These are phyloP conservation scores for Fusarium stilboides DNA, from an alignment of 2,329 filamentous ascomycete species.

Conservation along the genomic window DNA sequence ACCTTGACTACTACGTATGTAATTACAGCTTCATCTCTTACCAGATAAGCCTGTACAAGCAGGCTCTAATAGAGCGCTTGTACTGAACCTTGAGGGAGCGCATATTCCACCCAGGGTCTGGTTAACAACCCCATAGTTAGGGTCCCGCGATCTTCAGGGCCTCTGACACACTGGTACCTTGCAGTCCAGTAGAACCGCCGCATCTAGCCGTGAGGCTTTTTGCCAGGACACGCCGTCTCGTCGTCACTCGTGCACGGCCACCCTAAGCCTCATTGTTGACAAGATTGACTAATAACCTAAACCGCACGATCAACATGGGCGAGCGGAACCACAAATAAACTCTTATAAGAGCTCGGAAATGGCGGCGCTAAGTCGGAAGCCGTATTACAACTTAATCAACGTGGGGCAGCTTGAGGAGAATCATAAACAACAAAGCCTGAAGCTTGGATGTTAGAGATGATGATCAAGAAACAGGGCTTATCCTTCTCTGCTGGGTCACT, in stretches of 20 bases:
- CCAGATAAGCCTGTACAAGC: constrained; percentile 28
- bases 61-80: constrained; percentile 20
- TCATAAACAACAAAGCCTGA: constrained; percentile 7
- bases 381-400: constrained; percentile 28
- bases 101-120: constrained; percentile 7
- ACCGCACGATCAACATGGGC: constrained; percentile 3
- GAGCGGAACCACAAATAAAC: constrained; percentile 21
- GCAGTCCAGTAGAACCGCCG: constrained; percentile 32
- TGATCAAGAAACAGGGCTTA: constrained; percentile 4
- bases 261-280: constrained; percentile 36
- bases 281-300: constrained; percentile 11
- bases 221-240: constrained; percentile 16
- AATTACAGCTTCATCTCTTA: constrained; percentile 15
- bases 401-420: constrained; percentile 35
- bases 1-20: constrained; percentile 8
- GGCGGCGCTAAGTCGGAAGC: constrained; percentile 43
- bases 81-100: constrained; percentile 13
- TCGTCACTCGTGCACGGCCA: constrained; percentile 32
- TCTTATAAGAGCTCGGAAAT: constrained; percentile 32
- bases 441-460: constrained; percentile 10
- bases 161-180: constrained; percentile 32
- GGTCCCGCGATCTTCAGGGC: constrained; percentile 12
- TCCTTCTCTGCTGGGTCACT: constrained; percentile 6
- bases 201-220: constrained; percentile 42
- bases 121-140: constrained; percentile 9